Conservation (phyloP, 176 grass and related monocot genomes). For the Puya raimondii region DNA sequence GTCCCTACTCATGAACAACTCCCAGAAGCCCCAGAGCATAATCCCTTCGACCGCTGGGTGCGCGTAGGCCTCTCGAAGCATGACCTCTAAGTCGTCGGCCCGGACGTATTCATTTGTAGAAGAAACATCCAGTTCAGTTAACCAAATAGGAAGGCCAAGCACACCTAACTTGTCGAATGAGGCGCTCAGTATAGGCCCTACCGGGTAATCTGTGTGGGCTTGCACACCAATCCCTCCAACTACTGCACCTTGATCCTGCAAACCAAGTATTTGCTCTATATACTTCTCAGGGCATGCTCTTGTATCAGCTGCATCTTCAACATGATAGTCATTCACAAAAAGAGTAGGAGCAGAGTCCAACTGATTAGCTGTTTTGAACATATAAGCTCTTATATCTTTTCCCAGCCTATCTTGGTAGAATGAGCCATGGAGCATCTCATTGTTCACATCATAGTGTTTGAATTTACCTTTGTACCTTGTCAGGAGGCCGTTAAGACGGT, state of each 20-base stretch:
- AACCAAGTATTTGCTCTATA: conserved; percentile 55
- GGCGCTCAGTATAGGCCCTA: conserved; percentile 39
- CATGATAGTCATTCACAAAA: conserved; percentile 94
- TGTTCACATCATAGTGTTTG: conserved; percentile 81
- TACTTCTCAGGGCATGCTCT: conserved; percentile 48
- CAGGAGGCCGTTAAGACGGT: conserved; percentile 45
- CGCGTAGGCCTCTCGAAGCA: conserved; percentile 74
- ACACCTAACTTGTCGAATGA: conserved; percentile 49
- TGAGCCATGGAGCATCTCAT: conserved; percentile 88
- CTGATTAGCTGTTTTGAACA: conserved; percentile 57
- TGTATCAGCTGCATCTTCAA: conserved; percentile 52
- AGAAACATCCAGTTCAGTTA: conserved; percentile 87
- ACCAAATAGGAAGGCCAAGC: conserved; percentile 75
- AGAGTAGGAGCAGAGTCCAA: conserved; percentile 57
- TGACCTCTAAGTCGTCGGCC: conserved; percentile 80
- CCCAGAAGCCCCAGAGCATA: conserved; percentile 93
- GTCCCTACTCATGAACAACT: conserved; percentile 68
- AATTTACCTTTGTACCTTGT: conserved; percentile 76
- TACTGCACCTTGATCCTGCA: conserved; percentile 65
- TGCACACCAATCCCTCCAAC: conserved; percentile 60
- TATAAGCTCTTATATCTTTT: conserved; percentile 36
- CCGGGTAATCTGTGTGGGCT: conserved; percentile 51
- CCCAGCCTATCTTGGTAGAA: conserved; percentile 87
- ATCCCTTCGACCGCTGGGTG: conserved; percentile 85
- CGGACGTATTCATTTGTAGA: conserved; percentile 61